These are phyloP conservation scores for Gaeumannomyces tritici DNA, from an alignment of 2,329 filamentous ascomycete species.

Conservation along the genomic window DNA sequence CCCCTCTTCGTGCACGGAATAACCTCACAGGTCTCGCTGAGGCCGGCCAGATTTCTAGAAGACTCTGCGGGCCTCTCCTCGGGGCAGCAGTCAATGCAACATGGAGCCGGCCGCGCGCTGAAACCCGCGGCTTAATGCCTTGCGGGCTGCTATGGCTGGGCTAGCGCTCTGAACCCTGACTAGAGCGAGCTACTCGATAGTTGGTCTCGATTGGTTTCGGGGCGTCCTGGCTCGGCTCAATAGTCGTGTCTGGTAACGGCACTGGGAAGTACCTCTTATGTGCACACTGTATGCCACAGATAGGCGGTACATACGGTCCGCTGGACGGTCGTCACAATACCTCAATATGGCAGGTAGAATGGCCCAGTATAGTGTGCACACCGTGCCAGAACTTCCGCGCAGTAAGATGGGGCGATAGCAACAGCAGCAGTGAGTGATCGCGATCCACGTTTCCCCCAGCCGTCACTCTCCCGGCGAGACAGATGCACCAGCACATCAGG, in stretches of 20 bases:
- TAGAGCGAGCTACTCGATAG: not conserved
- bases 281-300: no score
- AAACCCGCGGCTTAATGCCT: not conserved
- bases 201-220: not conserved
- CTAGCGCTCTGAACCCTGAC: not conserved
- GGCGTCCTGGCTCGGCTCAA: not conserved
- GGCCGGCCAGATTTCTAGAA: not conserved
- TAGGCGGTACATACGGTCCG: no score
- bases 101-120: not conserved
- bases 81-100: not conserved
- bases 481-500: no score
- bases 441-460: no score
- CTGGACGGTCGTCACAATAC: no score
- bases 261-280: not conserved
- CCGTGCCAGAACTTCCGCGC: no score
- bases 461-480: not conserved
- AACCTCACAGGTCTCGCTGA: not conserved
- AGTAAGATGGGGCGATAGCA: no score
- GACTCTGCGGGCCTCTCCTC: not conserved
- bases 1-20: not conserved
- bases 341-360: no score
- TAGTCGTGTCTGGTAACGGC: not conserved
- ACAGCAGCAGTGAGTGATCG: no score
- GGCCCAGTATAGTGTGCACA: no score
- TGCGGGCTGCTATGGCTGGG: not conserved